Evolutionary conservation across 768 basidiomycete genomes (phyloP), one percentile per base, ranked within the genome.

Genomic region (Mycena metata): DNA sequence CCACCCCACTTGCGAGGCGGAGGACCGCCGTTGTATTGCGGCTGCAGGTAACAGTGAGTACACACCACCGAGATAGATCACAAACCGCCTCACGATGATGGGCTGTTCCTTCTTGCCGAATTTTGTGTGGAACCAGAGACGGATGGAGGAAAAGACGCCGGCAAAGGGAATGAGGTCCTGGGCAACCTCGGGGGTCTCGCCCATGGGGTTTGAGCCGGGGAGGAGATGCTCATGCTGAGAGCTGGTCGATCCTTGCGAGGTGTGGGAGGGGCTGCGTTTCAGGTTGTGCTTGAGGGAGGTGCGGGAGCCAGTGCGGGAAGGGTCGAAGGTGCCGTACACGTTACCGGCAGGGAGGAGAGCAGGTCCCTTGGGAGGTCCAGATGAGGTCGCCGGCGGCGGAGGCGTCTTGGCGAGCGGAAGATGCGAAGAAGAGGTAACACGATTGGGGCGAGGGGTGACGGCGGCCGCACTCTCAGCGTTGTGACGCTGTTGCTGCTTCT

Each of bases 321-420:
- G 71, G 41, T 82, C 73, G 66, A 86, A 85, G 11, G 85, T 85
- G 6, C 88, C 87, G 66, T 89, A 89, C 2, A 81, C 79, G 69
- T 85, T 87, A 74, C 85, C 84, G 7, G 84, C 76, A 0, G 84
- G 83, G 36, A 85, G 81, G 19, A 82, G 69, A 1, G 83, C 83
- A 70, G 74, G 50, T 17, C 67, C 67, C 42, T 64, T 60, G 7
- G 68, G 65, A 3, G 58, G 49, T 43, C 65, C 67, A 24, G 67
- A 55, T 23, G 67, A 68, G 23, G 67, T 65, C 60, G 58, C 41
- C 16, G 64, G 66, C 16, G 65, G 64, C 60, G 70, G 67, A 24
- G 67, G 72, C 35, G 69, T 72, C 19, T 13, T 60, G 30, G 54
- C 64, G 26, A 70, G 59, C 62, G 50, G 69, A 35, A 70, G 64